Conservation (phyloP, 176 grass and related monocot genomes). For the Zizania latifolia region DNA sequence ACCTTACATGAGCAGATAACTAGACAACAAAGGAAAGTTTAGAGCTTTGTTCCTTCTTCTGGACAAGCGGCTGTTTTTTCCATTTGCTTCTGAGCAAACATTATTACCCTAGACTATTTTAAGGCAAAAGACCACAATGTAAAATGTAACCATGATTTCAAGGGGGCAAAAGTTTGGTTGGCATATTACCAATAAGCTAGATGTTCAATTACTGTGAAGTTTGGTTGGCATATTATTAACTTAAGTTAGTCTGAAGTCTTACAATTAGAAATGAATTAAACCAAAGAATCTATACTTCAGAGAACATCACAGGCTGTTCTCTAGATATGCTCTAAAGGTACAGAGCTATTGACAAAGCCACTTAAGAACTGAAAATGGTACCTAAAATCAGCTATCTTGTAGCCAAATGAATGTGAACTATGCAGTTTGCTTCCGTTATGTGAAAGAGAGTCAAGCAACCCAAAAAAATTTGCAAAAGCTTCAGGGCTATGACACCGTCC, state of each 20-base stretch:
- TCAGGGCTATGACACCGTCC: conserved; percentile 73
- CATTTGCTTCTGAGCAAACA: not conserved
- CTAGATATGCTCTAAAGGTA: not conserved
- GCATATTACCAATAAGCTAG: not conserved
- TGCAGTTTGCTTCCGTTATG: conserved; percentile 46
- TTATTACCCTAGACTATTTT: not conserved
- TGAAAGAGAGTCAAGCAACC: conserved; percentile 82
- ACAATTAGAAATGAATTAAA: conserved; percentile 6
- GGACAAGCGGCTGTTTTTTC: not conserved
- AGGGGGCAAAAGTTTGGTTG: not conserved
- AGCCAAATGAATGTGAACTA: conserved; percentile 57
- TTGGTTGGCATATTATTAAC: not conserved
- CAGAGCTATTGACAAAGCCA: not conserved
- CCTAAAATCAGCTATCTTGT: conserved; percentile 80
- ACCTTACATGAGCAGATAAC: not conserved
- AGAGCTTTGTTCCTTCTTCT: not conserved
- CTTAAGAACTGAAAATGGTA: conserved; percentile 26
- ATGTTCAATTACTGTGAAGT: not conserved
- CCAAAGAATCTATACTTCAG: conserved; percentile 5
- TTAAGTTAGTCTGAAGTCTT: not conserved
- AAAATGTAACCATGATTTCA: not conserved
- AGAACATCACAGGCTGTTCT: not conserved
- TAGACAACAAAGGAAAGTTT: not conserved
- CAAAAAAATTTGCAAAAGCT: conserved; percentile 73
- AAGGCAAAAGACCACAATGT: not conserved